Evolutionary conservation across 1,284 basidiomycete genomes (phyloP), one percentile per base, ranked within the genome.

Genomic region (Puccinia hordei): DNA sequence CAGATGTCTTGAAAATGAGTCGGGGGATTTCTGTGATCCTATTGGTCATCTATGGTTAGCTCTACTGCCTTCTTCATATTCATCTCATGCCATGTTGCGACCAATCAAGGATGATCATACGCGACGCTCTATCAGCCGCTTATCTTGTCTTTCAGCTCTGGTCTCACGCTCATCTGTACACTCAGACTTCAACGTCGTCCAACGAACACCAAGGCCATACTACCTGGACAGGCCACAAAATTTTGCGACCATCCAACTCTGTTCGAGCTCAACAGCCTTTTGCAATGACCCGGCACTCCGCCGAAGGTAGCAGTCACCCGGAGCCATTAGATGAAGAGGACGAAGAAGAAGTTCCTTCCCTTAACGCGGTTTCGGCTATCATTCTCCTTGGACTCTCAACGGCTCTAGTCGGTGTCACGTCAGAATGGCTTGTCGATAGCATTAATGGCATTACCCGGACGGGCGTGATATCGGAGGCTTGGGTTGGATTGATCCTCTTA

Each of bases 141-240:
- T 94, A 93, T 84, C 88, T 95, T 22, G 85, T 91, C 66, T 96
- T 96, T 88, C 93, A 95, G 85, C 90, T 96, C 13, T 93, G 90
- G 85, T 92, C 93, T 0, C 94, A 96, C 86, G 89, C 91, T 65
- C 86, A 88, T 49, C 87, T 95, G 8, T 95, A 93, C 84, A 86
- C 88, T 13, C 90, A 91, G 61, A 85, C 85, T 57, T 83, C 87
- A 3, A 57, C 24, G 49, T 66, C 59, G 33, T 84, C 84, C 1
- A 84, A 85, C 1, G 85, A 88, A 82, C 81, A 44, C 24, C 19
- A 81, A 1, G 53, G 81, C 66, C 80, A 74, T 30, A 63, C 81
- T 12, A 82, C 81, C 33, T 65, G 82, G 49, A 78, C 77, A 51
- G 80, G 80, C 46, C 82, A 82, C 65, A 74, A 66, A 30, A 83